phyloP scores from a whole-genome alignment of 331 rosid species.

The Pyracantha coccinea region DNA sequence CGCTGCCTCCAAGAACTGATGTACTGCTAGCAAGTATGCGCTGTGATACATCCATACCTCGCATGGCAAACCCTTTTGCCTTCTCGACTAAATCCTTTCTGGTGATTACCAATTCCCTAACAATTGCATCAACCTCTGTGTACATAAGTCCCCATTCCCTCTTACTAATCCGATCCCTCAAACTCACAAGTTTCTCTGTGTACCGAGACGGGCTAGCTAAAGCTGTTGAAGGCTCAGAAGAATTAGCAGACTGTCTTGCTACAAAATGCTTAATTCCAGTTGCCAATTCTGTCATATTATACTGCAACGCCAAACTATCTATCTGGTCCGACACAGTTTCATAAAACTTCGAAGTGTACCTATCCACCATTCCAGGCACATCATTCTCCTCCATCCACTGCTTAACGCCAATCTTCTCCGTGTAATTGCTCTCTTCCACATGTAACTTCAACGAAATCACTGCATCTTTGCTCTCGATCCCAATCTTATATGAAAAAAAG shows the following conservation, averaged over 20 bases:
- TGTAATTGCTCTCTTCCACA: conserved; percentile 78
- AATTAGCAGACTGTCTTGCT: conserved; percentile 30
- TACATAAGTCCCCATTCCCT: conserved; percentile 76
- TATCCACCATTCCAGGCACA: conserved; percentile 78
- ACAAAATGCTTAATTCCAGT: conserved; percentile 84
- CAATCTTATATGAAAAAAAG: conserved; percentile 89
- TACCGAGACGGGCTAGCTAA: conserved; percentile 46
- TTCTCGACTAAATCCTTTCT: conserved; percentile 76
- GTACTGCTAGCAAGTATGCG: conserved; percentile 55
- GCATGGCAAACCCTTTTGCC: conserved; percentile 72
- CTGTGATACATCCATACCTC: conserved; percentile 70
- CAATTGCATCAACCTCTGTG: conserved; percentile 50
- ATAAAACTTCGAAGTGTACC: conserved; percentile 60
- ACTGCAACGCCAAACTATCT: conserved; percentile 83
- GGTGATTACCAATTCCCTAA: conserved; percentile 61
- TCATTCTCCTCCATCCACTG: conserved; percentile 98
- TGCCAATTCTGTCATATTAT: conserved; percentile 77
- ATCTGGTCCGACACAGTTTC: conserved; percentile 77
- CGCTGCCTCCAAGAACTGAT: conserved; percentile 65
- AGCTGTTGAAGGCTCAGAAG: conserved; percentile 33
- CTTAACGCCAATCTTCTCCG: conserved; percentile 74
- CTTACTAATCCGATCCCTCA: conserved; percentile 44
- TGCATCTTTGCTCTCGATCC: conserved; percentile 89
- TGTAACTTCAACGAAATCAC: conserved; percentile 71
- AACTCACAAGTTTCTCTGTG: conserved; percentile 61